Conservation (phyloP, 2,329 filamentous ascomycete genomes). For the Mycosphaerella sp. region DNA sequence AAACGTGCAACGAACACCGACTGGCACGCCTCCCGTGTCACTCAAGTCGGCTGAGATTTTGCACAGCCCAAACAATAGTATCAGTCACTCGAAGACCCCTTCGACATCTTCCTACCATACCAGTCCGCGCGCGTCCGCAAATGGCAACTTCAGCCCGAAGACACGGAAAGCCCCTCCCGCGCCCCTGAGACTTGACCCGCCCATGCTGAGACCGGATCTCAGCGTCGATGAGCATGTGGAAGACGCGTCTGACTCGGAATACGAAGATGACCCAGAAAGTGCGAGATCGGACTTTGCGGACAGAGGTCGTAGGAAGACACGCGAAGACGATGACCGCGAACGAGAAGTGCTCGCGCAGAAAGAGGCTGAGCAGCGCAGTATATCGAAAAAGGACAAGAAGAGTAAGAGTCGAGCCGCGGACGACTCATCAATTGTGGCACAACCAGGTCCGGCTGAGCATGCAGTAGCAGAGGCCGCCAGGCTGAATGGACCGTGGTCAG, state of each 20-base stretch:
- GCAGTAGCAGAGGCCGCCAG: constrained; percentile 8
- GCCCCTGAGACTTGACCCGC: constrained; percentile 60
- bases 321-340: constrained; percentile 78
- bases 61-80: constrained; percentile 10
- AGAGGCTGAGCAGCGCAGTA: constrained; percentile 59
- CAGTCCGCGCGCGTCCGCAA: constrained; percentile 17
- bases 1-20: constrained; percentile 14
- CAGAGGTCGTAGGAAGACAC: constrained; percentile 73
- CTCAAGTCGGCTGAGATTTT: constrained; percentile 18
- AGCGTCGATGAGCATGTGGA: constrained; percentile 33
- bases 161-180: constrained; percentile 76
- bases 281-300: constrained; percentile 29
- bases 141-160: constrained; percentile 23
- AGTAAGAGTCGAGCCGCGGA: constrained; percentile 44
- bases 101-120: constrained; percentile 15
- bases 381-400: constrained; percentile 65
- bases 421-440: constrained; percentile 7
- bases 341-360: constrained; percentile 62
- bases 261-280: constrained; percentile 63
- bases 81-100: constrained; percentile 12
- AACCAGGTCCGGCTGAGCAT: constrained; percentile 13
- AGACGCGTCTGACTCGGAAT: constrained; percentile 66
- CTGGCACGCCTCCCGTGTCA: constrained; percentile 23
- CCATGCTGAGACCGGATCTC: constrained; percentile 14
- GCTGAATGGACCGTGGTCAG: constrained; percentile 18